Percentiles rank a stretch among this genome's conserved stretches.
phyloP scores from a whole-genome alignment of 768 basidiomycete species.

The Tricholoma sp. region DNA sequence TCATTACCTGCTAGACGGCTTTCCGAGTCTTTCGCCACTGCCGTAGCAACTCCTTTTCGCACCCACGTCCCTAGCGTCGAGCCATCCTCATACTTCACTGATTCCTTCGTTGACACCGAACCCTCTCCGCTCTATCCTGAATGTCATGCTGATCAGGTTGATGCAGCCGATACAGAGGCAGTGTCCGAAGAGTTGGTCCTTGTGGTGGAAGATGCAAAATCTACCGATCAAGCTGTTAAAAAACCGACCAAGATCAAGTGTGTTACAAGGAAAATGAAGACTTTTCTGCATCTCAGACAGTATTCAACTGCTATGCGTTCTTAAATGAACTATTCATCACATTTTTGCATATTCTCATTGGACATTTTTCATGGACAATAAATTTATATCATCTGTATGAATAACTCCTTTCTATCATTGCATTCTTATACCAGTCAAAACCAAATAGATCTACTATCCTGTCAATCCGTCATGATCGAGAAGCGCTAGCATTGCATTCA shows the following conservation, averaged over 20 bases:
- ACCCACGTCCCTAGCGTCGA: not conserved
- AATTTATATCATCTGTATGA: not conserved
- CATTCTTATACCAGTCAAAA: not conserved
- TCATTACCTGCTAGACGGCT: conserved; percentile 2
- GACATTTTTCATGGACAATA: not conserved
- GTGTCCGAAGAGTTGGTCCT: not conserved
- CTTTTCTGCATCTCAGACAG: not conserved
- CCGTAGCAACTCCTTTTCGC: not conserved
- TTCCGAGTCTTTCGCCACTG: not conserved
- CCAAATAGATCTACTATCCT: not conserved
- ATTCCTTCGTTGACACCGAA: not conserved
- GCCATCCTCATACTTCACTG: not conserved
- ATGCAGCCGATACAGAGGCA: not conserved
- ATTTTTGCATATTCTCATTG: not conserved
- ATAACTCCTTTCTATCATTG: not conserved
- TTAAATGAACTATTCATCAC: not conserved
- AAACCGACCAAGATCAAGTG: not conserved
- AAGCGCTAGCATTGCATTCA: conserved; percentile 32
- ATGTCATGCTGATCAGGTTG: not conserved
- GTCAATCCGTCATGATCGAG: conserved; percentile 18
- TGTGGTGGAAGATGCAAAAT: not conserved
- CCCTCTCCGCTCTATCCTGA: not conserved
- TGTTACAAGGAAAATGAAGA: conserved; percentile 1
- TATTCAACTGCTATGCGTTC: not conserved
- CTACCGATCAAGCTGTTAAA: not conserved